phyloP scores from a whole-genome alignment of 2,329 filamentous ascomycete species.

The Coniochaeta hoffmannii region DNA sequence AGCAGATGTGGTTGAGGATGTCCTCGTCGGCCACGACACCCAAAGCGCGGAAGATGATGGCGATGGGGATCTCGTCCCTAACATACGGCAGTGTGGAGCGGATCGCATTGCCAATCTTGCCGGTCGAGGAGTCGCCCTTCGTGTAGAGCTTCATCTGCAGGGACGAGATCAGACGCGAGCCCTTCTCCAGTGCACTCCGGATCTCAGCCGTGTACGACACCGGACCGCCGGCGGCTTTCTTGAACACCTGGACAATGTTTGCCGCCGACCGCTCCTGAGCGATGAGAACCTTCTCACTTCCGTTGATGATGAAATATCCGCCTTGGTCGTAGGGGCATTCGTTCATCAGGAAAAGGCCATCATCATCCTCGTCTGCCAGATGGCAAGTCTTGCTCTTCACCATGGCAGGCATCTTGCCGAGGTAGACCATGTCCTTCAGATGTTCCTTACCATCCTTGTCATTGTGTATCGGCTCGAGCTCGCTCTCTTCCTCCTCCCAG shows the following conservation, averaged over 20 bases:
- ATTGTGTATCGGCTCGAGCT: constrained; percentile 26
- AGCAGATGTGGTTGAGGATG: constrained; percentile 96
- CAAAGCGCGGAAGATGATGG: constrained; percentile 89
- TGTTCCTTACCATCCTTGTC: constrained; percentile 45
- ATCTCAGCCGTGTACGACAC: constrained; percentile 95
- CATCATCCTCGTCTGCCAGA: constrained; percentile 73
- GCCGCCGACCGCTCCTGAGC: constrained; percentile 95
- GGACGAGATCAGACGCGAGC: constrained; percentile 87
- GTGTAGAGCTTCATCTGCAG: constrained; percentile 85
- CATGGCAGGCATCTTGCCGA: constrained; percentile 96
- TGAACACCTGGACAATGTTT: constrained; percentile 98
- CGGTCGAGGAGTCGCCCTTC: constrained; percentile 73
- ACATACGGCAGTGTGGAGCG: constrained; percentile 89
- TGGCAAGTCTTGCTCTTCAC: constrained; percentile 95
- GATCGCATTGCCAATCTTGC: constrained; percentile 79
- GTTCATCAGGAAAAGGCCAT: constrained; percentile 82
- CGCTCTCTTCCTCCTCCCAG: constrained; percentile 54
- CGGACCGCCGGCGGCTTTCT: constrained; percentile 87
- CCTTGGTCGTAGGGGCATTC: constrained; percentile 98
- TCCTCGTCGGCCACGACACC: constrained; percentile 97
- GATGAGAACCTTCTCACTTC: constrained; percentile 96
- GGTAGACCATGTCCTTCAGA: constrained; percentile 70
- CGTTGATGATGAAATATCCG: constrained; percentile 99
- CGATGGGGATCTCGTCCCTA: constrained; percentile 87
- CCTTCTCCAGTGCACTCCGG: constrained; percentile 91